Base-by-base conservation (phyloP, 306 rosid species). In the Morella rubra region DNA sequence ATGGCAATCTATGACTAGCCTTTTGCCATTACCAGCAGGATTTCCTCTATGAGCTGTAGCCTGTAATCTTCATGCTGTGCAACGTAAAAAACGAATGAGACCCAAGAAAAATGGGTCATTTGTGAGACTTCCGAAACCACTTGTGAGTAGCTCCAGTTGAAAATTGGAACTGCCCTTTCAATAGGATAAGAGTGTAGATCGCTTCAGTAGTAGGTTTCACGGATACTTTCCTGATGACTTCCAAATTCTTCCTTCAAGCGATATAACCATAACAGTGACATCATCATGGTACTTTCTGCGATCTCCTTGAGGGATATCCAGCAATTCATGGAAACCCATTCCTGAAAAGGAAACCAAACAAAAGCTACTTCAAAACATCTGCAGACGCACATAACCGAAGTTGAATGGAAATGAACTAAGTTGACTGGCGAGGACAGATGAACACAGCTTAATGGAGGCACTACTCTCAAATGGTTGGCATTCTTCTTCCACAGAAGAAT, bases 201-300 rank as follows among this genome's bases (percentile, higher is more conserved):
- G 71, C 81, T 75, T 71, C 75, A 50, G 71, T 71, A 75, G 42
- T 79, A 74, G 73, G 69, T 56, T 79, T 91, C 89, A 92, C 24
- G 85, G 93, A 86, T 94, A 90, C 86, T 88, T 94, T 55, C 98
- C 98, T 4, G 98, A 90, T 16, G 98, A 94, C 87, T 96, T 96
- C 99, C 99, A 96, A 73, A 96, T 96, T 86, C 99, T 91, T 84
- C 99, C 99, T 90, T 96, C 99, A 32, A 96, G 99, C 40, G 99
- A 96, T 82, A 96, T 80, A 80, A 96, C 87, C 99, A 96, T 96
- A 32, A 96, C 99, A 15, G 99, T 96, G 46, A 96, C 99, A 70
- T 96, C 99, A 60, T 96, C 99, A 58, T 96, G 99, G 84, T 96
- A 96, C 87, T 91, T 96, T 85, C 99, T 85, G 81, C 99, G 74